Base-by-base conservation (phyloP, 2,329 filamentous ascomycete genomes). In the Pseudocercospora musae region DNA sequence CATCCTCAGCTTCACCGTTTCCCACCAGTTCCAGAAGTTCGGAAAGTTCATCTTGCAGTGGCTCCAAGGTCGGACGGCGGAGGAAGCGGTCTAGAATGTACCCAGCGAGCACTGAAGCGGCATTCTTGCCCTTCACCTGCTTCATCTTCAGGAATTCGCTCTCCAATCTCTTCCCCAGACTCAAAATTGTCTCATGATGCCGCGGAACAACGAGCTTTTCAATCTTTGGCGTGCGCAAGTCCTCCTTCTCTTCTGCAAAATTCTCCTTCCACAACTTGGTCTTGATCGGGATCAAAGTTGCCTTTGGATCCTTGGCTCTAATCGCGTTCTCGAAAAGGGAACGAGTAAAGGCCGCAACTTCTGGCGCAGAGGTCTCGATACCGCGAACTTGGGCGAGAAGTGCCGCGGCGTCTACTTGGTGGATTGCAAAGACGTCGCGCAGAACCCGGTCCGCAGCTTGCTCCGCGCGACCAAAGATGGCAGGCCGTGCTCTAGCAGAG, bases 361-460 rank as follows among this genome's bases (percentile, higher is more conserved):
- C 31, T 23, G 53, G 53, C 29, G 53, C 20, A 15, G 27, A 40
- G 18, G 31, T n/a, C 33, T 44, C 53, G 21, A 56, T 4, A 9
- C 9, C 13, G 21, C 31, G 53, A 6, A 56, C 8, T 10, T 48
- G 25, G 18, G 27, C 21, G 7, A 59, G 42, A 9, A 59, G 46
- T 9, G n/a, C 13, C 8, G 25, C 10, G 44, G 31, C 37, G 11
- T 59, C 31, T 46, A 21, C 18, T 29, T 13, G 29, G 27, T 50
- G 21, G 8, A 25, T 21, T 37, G 44, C 27, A 31, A 60, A 33
- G 25, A 49, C 25, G 18, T 48, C 58, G 13, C 55, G 37, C 27
- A 63, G 33, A 10, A 58, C 56, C 20, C 23, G 25, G 33, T 64
- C 62, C n/a, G 58, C 62, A n/a, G 40, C 42, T 13, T 55, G 42